Evolutionary conservation across 2,329 filamentous ascomycete species (phyloP).

Genomic region (Neocucurbitaria cava): DNA sequence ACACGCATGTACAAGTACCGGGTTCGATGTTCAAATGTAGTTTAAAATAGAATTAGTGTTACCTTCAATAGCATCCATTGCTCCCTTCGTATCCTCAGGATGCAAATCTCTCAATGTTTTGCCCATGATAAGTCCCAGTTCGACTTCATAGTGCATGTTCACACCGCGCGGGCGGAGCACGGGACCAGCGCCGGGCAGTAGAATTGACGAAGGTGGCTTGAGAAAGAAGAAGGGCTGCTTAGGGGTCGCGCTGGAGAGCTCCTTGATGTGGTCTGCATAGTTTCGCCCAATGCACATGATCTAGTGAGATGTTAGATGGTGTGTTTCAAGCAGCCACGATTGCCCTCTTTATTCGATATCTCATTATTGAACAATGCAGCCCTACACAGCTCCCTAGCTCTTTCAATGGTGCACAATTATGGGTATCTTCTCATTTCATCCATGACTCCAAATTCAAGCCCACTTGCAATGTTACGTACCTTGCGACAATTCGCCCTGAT

Average conservation of each 20-base stretch:
- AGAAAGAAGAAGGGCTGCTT: conserved; percentile 99
- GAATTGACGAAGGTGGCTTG: conserved; percentile 87
- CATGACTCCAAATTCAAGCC: background rate
- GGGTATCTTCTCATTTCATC: background rate
- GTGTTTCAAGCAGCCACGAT: background rate
- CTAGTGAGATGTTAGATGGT: conserved; percentile 50
- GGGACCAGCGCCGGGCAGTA: conserved; percentile 78
- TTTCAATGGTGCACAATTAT: background rate
- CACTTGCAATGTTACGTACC: conserved; percentile 43
- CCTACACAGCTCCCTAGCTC: background rate
- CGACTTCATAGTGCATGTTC: conserved; percentile 91
- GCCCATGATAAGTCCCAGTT: conserved; percentile 88
- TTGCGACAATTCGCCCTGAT: conserved; percentile 57
- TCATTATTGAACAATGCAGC: background rate
- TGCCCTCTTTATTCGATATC: background rate
- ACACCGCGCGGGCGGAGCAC: conserved; percentile 84
- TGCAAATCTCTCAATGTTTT: conserved; percentile 79
- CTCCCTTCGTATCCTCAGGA: conserved; percentile 74
- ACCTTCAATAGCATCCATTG: conserved; percentile 84
- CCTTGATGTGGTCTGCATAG: conserved; percentile 95
- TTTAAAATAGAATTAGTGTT: conserved; percentile 8
- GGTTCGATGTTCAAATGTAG: background rate
- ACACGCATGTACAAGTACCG: background rate
- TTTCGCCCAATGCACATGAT: conserved; percentile 94
- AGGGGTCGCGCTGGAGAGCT: conserved; percentile 85